Conservation (phyloP, 768 basidiomycete species). For the Postia placenta region DNA sequence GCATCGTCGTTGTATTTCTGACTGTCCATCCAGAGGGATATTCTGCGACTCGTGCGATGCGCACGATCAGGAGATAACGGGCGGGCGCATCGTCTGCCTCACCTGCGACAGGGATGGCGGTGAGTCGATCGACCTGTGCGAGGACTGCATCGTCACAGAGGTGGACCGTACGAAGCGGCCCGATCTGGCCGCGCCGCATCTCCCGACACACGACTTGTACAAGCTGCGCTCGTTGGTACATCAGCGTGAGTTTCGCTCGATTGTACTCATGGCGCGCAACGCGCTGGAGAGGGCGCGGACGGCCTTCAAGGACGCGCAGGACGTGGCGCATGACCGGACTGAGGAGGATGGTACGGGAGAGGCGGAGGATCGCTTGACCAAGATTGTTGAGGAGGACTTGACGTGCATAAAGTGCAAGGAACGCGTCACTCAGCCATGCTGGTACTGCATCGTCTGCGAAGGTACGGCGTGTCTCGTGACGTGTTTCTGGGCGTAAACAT, state of each 20-base stretch:
- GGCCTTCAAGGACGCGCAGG: neutral
- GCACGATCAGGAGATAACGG: constrained; percentile 13
- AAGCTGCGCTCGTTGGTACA: constrained; percentile 20
- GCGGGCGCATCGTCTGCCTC: constrained; percentile 26
- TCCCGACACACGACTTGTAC: constrained; percentile 24
- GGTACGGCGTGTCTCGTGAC: no score
- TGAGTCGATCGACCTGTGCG: constrained; percentile 26
- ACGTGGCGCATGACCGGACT: neutral
- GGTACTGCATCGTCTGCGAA: constrained; percentile 25
- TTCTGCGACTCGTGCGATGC: constrained; percentile 14
- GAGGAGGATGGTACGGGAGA: neutral
- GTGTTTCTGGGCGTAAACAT: no score
- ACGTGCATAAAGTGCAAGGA: constrained; percentile 18
- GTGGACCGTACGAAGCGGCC: constrained; percentile 6
- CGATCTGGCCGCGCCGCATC: constrained; percentile 18
- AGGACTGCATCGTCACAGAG: constrained; percentile 17
- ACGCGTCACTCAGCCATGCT: constrained; percentile 21
- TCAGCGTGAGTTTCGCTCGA: constrained; percentile 10
- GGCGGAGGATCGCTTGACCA: neutral
- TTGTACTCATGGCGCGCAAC: constrained; percentile 15
- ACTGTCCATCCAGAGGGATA: neutral
- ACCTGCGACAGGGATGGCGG: constrained; percentile 18
- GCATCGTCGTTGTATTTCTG: neutral
- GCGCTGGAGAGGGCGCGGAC: constrained; percentile 13
- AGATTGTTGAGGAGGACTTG: constrained; percentile 5